Evolutionary conservation across 164 flowering plant genomes (phyloP).

Genomic region (Platanus orientalis): DNA sequence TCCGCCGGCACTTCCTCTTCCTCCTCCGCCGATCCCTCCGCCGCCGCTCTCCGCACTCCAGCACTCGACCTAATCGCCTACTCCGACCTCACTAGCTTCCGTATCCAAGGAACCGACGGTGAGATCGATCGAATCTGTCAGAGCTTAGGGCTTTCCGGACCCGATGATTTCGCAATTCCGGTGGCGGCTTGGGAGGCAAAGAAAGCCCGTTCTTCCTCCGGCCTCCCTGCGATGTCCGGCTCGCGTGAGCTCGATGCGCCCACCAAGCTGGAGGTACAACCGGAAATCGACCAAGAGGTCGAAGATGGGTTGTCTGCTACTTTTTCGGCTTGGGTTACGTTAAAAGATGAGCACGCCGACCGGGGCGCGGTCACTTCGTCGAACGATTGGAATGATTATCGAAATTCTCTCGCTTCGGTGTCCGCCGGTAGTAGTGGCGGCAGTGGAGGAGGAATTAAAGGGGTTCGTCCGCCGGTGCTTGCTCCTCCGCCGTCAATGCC

Average conservation of each 20-base stretch:
- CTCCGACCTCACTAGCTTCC: conserved; percentile 49
- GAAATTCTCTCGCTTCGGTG: conserved; percentile 5
- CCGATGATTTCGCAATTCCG: conserved; percentile 80
- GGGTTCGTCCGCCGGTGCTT: conserved; percentile 68
- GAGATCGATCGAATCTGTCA: conserved; percentile 52
- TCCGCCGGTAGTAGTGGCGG: background rate
- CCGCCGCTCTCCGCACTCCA: conserved; percentile 32
- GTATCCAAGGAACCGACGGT: conserved; percentile 56
- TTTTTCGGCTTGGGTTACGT: conserved; percentile 13
- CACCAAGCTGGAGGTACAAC: background rate
- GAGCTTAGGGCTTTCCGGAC: conserved; percentile 68
- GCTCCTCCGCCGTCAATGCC: conserved; percentile 54
- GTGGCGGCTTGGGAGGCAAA: conserved; percentile 58
- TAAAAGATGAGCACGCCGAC: conserved; percentile 1
- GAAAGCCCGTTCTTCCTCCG: conserved; percentile 47
- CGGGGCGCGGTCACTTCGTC: background rate
- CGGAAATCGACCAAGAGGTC: background rate
- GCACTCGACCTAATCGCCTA: conserved; percentile 42
- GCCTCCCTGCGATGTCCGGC: conserved; percentile 29
- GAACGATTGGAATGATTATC: too few relatives aligned
- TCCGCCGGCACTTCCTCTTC: conserved; percentile 16
- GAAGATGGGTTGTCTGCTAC: background rate
- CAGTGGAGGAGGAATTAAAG: conserved; percentile 60
- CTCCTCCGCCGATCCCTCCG: conserved; percentile 6
- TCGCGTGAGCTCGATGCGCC: conserved; percentile 13